These are phyloP conservation scores for Zasmidium citrigriseum DNA, from an alignment of 2,329 filamentous ascomycete species.

Conservation along the genomic window DNA sequence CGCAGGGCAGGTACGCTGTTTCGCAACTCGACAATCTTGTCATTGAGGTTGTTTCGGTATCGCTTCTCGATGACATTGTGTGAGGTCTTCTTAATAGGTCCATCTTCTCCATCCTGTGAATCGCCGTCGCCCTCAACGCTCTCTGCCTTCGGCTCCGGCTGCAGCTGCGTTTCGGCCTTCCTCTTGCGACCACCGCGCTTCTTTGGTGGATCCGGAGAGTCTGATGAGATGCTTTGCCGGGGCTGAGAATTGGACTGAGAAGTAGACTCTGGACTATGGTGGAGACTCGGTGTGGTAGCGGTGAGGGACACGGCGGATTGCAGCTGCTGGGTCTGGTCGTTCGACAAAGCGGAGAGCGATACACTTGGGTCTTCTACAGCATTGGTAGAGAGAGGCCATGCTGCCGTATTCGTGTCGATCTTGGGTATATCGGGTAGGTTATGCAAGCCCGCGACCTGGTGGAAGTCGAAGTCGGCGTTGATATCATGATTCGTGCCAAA, in stretches of 20 bases:
- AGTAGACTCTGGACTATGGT: constrained; percentile 34
- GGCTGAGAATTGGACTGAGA: constrained; percentile 20
- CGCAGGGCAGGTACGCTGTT: constrained; percentile 90
- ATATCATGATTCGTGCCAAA: constrained; percentile 29
- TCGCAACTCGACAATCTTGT: constrained; percentile 89
- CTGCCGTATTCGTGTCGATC: constrained; percentile 25
- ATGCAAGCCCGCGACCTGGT: constrained; percentile 19
- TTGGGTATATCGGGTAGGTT: constrained; percentile 22
- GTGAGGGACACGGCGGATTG: constrained; percentile 17
- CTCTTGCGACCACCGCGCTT: constrained; percentile 39
- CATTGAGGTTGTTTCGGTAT: constrained; percentile 93
- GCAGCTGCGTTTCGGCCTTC: constrained; percentile 33
- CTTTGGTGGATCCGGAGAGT: constrained; percentile 34
- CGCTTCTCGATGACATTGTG: constrained; percentile 99
- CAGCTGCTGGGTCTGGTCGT: constrained; percentile 22
- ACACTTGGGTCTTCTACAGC: constrained; percentile 16
- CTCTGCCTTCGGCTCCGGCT: constrained; percentile 20
- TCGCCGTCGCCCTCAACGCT: constrained; percentile 50
- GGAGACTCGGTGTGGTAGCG: constrained; percentile 26
- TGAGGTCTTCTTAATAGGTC: constrained; percentile 79
- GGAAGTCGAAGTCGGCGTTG: constrained; percentile 32
- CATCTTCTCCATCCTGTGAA: constrained; percentile 36
- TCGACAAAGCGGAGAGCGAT: constrained; percentile 25
- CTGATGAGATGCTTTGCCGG: constrained; percentile 33
- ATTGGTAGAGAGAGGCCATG: constrained; percentile 28